phyloP scores from a whole-genome alignment of 495 filamentous ascomycete species.

The Penicillium daleae region DNA sequence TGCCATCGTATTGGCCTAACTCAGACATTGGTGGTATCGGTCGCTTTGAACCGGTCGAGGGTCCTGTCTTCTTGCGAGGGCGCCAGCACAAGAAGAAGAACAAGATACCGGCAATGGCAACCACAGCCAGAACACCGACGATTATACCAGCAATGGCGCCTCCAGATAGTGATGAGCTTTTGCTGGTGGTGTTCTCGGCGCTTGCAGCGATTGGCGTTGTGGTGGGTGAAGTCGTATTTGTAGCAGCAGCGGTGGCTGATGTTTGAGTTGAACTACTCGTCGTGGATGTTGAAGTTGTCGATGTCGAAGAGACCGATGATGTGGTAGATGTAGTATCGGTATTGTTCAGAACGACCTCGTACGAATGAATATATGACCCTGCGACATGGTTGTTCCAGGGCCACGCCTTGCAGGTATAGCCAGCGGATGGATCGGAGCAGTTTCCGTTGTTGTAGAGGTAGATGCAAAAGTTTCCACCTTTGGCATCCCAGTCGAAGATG shows the following conservation, averaged over 20 bases:
- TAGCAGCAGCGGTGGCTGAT: not conserved
- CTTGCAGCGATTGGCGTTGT: conserved; percentile 1
- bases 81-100: conserved; percentile 35
- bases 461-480: conserved; percentile 15
- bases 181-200: not conserved
- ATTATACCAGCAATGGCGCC: conserved; percentile 41
- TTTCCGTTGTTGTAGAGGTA: conserved; percentile 14
- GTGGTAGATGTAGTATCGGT: conserved; percentile 1
- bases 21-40: not conserved
- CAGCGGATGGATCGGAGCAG: conserved; percentile 7
- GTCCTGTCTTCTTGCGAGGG: conserved; percentile 1
- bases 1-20: not conserved
- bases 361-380: conserved; percentile 4
- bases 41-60: not conserved
- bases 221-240: not conserved
- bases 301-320: conserved; percentile 2
- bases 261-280: not conserved
- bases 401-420: conserved; percentile 14
- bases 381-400: conserved; percentile 9
- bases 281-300: not conserved
- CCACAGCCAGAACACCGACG: conserved; percentile 39
- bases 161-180: conserved; percentile 17
- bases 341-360: conserved; percentile 9
- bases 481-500: conserved; percentile 12
- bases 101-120: conserved; percentile 42